Conservation (phyloP, 2,329 filamentous ascomycete species). For the Aspergillus luchuensis region DNA sequence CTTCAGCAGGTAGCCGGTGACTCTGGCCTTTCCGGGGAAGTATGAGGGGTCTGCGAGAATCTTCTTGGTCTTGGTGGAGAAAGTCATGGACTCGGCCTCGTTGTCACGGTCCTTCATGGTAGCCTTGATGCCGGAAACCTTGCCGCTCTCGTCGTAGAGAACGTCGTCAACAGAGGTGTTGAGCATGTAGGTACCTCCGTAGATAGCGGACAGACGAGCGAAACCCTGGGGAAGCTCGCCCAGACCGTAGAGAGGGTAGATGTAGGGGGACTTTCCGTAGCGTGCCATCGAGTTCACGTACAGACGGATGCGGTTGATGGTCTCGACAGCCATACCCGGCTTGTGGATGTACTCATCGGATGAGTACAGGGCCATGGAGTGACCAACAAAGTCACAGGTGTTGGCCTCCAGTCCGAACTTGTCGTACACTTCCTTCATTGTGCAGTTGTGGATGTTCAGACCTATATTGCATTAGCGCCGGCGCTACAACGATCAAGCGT, state of each 20-base stretch:
- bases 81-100: constrained; percentile 75
- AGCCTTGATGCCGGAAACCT: constrained; percentile 94
- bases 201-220: constrained; percentile 94
- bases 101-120: constrained; percentile 90
- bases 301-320: constrained; percentile 87
- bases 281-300: constrained; percentile 98
- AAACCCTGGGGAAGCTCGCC: constrained; percentile 97
- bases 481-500: neutral
- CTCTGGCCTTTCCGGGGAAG: constrained; percentile 85
- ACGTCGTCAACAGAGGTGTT: constrained; percentile 94
- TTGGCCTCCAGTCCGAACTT: constrained; percentile 89
- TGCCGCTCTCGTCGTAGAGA: constrained; percentile 72
- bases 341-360: constrained; percentile 82
- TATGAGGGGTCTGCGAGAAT: constrained; percentile 96
- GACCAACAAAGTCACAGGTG: constrained; percentile 94
- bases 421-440: constrained; percentile 98
- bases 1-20: constrained; percentile 87
- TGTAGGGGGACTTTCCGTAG: constrained; percentile 98
- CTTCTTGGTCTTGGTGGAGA: constrained; percentile 93
- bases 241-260: constrained; percentile 97
- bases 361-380: constrained; percentile 95
- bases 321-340: constrained; percentile 74
- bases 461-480: constrained; percentile 54
- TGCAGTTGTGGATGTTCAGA: constrained; percentile 74
- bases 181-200: constrained; percentile 98